phyloP scores from a whole-genome alignment of 116 monocot species.

The Iris pallida region DNA sequence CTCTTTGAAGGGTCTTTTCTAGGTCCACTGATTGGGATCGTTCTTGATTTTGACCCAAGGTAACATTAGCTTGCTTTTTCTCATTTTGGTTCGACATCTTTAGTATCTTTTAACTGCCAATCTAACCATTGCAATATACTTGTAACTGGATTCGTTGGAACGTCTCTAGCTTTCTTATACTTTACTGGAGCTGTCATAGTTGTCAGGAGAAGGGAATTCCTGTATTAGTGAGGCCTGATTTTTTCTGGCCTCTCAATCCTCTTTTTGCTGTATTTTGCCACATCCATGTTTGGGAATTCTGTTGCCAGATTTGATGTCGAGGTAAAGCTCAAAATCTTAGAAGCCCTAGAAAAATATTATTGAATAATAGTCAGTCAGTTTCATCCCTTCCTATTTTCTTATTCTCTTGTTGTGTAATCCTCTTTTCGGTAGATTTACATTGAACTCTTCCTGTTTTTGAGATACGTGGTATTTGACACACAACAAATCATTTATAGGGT shows the following conservation, averaged over 20 bases:
- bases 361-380: no score
- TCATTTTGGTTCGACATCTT: no score
- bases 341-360: no score
- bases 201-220: conserved; percentile 74
- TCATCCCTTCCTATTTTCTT: no score
- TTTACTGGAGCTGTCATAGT: conserved; percentile 78
- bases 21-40: conserved; percentile 63
- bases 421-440: conserved; percentile 88
- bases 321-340: no score
- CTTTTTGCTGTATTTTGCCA: conserved; percentile 70
- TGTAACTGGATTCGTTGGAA: conserved; percentile 73
- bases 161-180: conserved; percentile 75
- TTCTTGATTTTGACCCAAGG: conserved; percentile 71
- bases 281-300: conserved; percentile 59
- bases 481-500: conserved; percentile 57
- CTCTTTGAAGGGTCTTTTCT: conserved; percentile 63
- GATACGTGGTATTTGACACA: conserved; percentile 51
- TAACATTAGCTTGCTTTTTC: no score
- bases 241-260: conserved; percentile 73
- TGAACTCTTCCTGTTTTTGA: conserved; percentile 61
- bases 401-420: no score
- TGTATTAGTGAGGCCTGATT: conserved; percentile 76
- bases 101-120: no score
- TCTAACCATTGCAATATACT: conserved; percentile 74
- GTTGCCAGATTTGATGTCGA: conserved; percentile 55